These are phyloP conservation scores for Solanum aculeatissimum DNA, from an alignment of 305 asterid species.

Conservation along the genomic window DNA sequence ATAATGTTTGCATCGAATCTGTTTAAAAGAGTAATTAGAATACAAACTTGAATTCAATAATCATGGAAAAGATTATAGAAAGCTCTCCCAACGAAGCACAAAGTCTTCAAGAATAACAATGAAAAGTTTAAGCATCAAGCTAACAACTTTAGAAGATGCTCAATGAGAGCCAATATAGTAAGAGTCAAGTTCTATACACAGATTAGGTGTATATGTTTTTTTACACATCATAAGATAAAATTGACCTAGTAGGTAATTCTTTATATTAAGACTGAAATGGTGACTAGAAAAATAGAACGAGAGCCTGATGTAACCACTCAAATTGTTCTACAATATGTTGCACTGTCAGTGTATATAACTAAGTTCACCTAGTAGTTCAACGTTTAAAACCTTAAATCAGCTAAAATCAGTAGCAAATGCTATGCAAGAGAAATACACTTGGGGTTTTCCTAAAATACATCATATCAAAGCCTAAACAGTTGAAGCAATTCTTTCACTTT, in stretches of 20 bases:
- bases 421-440: neutral
- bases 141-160: neutral
- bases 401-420: neutral
- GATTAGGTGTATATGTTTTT: neutral
- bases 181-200: neutral
- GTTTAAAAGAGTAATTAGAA: neutral
- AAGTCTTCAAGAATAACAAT: neutral
- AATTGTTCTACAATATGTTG: neutral
- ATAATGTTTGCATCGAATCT: slow-evolving; percentile 62
- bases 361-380: neutral
- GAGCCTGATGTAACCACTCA: neutral
- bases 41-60: neutral
- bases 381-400: neutral
- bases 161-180: neutral
- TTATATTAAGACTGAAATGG: neutral
- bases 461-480: neutral
- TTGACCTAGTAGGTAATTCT: neutral
- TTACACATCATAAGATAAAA: neutral
- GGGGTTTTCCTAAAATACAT: neutral
- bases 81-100: neutral
- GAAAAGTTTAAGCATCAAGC: neutral
- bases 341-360: neutral
- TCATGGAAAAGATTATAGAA: neutral
- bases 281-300: neutral
- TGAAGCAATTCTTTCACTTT: neutral